Percentiles rank a stretch among this genome's conserved stretches.
Evolutionary conservation across 2,329 filamentous ascomycete species (phyloP).

Genomic region (Colletotrichum aenigma): DNA sequence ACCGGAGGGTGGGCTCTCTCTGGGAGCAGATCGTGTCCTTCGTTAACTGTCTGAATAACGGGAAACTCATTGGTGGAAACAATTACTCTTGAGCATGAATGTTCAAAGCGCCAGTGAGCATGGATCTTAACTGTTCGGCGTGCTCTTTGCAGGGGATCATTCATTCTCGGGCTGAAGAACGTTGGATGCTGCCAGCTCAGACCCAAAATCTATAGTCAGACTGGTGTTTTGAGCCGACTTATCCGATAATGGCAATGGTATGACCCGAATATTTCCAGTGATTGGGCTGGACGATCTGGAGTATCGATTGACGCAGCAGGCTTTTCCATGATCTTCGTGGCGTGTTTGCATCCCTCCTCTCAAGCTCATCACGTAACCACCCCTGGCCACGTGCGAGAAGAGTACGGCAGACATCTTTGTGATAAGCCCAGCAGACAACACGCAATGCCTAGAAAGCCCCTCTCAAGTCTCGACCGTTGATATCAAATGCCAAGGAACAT

Average conservation of each 20-base stretch:
- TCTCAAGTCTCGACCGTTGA: neutral
- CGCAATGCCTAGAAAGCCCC: neutral
- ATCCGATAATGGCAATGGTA: neutral
- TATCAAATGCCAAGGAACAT: neutral
- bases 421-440: neutral
- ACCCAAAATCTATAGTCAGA: accelerated
- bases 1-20: too few species aligned
- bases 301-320: too few species aligned
- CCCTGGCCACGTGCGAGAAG: neutral
- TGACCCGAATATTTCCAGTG: too few species aligned
- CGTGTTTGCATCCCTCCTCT: neutral
- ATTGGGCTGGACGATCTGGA: too few species aligned
- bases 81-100: too few species aligned
- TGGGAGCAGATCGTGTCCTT: too few species aligned
- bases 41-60: too few species aligned
- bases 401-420: neutral
- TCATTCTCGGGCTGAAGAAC: neutral
- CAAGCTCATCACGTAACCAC: neutral
- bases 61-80: too few species aligned
- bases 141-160: neutral
- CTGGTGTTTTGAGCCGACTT: neutral
- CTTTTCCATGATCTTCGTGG: neutral
- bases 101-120: neutral
- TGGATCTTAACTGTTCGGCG: neutral
- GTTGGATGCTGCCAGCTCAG: neutral